Evolutionary conservation across 2,329 filamentous ascomycete species (phyloP).

Genomic region (Zasmidium cellare): DNA sequence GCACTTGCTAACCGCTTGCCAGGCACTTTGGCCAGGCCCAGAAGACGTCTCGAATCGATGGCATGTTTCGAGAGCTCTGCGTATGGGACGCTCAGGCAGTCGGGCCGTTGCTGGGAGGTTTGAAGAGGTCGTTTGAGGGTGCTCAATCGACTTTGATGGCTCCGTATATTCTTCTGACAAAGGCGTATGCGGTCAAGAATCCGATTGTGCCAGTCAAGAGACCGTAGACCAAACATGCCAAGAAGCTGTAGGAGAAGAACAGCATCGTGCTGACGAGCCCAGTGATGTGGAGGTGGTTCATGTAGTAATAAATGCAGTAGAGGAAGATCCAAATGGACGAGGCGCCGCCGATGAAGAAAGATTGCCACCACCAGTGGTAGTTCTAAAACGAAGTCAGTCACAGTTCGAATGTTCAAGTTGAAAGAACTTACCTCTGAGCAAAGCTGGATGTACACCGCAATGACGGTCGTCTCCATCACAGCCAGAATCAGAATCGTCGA

Average conservation of each 20-base stretch:
- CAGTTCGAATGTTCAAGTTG: neutral
- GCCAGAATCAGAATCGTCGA: conserved; percentile 71
- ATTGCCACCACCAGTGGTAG: conserved; percentile 92
- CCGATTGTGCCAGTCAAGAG: conserved; percentile 80
- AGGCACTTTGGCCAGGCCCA: neutral
- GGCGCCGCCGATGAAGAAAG: conserved; percentile 75
- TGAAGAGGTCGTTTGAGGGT: neutral
- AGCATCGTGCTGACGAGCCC: conserved; percentile 77
- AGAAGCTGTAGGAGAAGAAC: conserved; percentile 82
- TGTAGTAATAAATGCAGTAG: conserved; percentile 84
- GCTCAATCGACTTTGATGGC: conserved; percentile 40
- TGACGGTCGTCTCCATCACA: conserved; percentile 79
- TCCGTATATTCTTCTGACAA: conserved; percentile 77
- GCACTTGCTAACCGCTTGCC: conserved; percentile 7
- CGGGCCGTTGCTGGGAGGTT: neutral
- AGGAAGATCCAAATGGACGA: conserved; percentile 79
- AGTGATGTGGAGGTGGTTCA: conserved; percentile 74
- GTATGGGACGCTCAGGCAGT: neutral
- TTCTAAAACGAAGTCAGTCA: conserved; percentile 51
- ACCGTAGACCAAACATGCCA: conserved; percentile 79
- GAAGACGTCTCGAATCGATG: neutral
- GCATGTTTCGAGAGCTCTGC: neutral
- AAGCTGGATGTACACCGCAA: conserved; percentile 78
- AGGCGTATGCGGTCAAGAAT: conserved; percentile 80
- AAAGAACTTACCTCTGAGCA: conserved; percentile 66